A percentile compares a stretch with the other conserved stretches of the same genome.
Evolutionary conservation across 345 rosid genomes (phyloP).

Genomic region (Gossypium bickii): DNA sequence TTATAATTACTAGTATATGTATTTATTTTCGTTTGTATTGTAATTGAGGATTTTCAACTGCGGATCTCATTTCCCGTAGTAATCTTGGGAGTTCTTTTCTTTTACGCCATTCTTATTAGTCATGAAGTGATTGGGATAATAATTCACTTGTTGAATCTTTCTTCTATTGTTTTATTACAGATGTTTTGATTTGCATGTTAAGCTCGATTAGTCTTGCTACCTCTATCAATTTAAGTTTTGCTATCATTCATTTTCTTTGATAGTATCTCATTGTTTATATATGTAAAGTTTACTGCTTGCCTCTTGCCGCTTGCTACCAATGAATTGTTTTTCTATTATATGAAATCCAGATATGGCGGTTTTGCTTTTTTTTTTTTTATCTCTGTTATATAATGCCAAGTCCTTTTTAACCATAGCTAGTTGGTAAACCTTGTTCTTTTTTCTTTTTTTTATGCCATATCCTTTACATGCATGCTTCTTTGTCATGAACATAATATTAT

Average conservation of each 20-base stretch:
- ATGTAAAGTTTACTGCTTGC: not conserved
- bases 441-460: not conserved
- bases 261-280: not conserved
- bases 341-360: not conserved
- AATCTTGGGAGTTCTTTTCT: not conserved
- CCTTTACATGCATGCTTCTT: not conserved
- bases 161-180: not conserved
- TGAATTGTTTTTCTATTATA: not conserved
- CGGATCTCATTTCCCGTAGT: not conserved
- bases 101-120: not conserved
- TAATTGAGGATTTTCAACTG: not conserved
- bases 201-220: conserved; percentile 1
- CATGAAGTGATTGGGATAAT: not conserved
- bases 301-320: not conserved
- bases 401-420: not conserved
- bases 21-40: not conserved
- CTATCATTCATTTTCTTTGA: not conserved
- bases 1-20: not conserved
- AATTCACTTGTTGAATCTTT: not conserved
- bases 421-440: not conserved
- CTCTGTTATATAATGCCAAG: not conserved
- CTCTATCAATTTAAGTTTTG: conserved; percentile 1
- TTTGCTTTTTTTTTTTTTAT: not conserved
- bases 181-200: conserved; percentile 5
- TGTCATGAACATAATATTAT: not conserved